Conservation (phyloP, 2,329 filamentous ascomycete species). For the Trichoderma sp. region DNA sequence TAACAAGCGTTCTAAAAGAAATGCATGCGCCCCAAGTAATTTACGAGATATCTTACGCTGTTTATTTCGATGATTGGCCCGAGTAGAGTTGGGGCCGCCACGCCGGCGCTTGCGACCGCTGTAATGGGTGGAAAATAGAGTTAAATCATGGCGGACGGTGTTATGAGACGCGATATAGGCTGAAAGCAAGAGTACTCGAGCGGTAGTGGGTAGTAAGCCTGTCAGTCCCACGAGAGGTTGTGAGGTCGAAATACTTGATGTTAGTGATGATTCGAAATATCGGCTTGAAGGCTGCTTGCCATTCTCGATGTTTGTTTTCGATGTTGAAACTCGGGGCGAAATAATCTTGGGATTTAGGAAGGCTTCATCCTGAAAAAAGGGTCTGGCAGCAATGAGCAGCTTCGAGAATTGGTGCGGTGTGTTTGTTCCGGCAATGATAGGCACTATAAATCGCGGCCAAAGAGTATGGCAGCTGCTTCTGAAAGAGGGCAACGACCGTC, state of each 20-base stretch:
- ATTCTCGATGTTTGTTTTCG: background rate
- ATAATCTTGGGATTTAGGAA: slow-evolving; percentile 69
- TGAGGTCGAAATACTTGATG: background rate
- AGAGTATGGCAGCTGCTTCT: slow-evolving; percentile 70
- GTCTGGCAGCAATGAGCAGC: slow-evolving; percentile 71
- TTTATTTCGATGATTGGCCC: slow-evolving; percentile 48
- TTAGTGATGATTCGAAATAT: background rate
- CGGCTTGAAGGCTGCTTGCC: background rate
- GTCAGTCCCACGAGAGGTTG: slow-evolving; percentile 51
- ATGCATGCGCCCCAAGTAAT: slow-evolving; percentile 75
- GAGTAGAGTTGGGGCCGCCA: slow-evolving; percentile 50
- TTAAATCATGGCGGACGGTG: slow-evolving; percentile 70
- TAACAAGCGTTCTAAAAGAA: slow-evolving; percentile 76
- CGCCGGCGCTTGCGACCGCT: slow-evolving; percentile 55
- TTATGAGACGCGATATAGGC: slow-evolving; percentile 85
- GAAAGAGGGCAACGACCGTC: slow-evolving; percentile 77
- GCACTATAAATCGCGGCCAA: slow-evolving; percentile 84
- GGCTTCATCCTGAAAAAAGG: slow-evolving; percentile 73
- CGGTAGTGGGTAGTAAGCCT: slow-evolving; percentile 68
- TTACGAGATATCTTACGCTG: slow-evolving; percentile 76
- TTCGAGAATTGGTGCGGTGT: slow-evolving; percentile 81
- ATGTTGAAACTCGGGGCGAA: slow-evolving; percentile 30
- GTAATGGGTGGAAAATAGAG: slow-evolving; percentile 75
- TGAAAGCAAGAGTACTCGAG: slow-evolving; percentile 73
- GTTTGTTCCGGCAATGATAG: slow-evolving; percentile 74